phyloP scores from a whole-genome alignment of 2,329 filamentous ascomycete genomes.

The Penicillium sp. region DNA sequence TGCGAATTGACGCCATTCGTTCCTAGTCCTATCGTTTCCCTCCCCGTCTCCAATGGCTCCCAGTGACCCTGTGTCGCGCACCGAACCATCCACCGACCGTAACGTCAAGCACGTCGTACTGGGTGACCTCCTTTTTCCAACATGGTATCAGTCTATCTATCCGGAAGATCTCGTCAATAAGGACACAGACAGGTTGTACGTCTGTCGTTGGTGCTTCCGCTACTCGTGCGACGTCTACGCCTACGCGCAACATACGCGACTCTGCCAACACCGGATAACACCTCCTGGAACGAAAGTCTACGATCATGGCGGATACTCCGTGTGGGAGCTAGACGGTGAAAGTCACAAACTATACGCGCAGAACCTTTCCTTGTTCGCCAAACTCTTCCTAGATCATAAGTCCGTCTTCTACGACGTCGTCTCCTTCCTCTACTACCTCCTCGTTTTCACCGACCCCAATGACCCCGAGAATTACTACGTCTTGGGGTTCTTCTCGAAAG shows the following conservation, averaged over 20 bases:
- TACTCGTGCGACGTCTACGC: slow-evolving; percentile 53
- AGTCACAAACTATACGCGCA: slow-evolving; percentile 83
- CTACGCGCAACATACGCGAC: slow-evolving; percentile 34
- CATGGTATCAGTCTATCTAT: slow-evolving; percentile 92
- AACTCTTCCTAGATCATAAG: slow-evolving; percentile 95
- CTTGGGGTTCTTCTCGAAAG: slow-evolving; percentile 96
- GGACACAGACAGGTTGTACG: slow-evolving; percentile 58
- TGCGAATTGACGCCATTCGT: no score
- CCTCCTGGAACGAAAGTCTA: slow-evolving; percentile 69
- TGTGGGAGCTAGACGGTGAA: slow-evolving; percentile 89
- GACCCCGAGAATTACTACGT: slow-evolving; percentile 48
- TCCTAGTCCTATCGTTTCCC: no score
- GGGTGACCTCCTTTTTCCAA: slow-evolving; percentile 71
- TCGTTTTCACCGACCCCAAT: slow-evolving; percentile 60
- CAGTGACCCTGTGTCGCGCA: no score
- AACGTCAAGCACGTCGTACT: slow-evolving; percentile 83
- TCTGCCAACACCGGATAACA: slow-evolving; percentile 48
- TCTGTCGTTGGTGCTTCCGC: slow-evolving; percentile 90
- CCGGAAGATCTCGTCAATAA: slow-evolving; percentile 55
- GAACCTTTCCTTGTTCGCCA: slow-evolving; percentile 90
- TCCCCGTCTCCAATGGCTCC: slow-evolving; percentile 23
- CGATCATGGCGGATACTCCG: slow-evolving; percentile 66
- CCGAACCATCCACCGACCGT: no score
- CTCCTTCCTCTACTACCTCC: slow-evolving; percentile 87
- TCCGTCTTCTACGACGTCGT: slow-evolving; percentile 95